Evolutionary conservation across 768 basidiomycete species (phyloP).

Genomic region (Boletus tomentosulus): DNA sequence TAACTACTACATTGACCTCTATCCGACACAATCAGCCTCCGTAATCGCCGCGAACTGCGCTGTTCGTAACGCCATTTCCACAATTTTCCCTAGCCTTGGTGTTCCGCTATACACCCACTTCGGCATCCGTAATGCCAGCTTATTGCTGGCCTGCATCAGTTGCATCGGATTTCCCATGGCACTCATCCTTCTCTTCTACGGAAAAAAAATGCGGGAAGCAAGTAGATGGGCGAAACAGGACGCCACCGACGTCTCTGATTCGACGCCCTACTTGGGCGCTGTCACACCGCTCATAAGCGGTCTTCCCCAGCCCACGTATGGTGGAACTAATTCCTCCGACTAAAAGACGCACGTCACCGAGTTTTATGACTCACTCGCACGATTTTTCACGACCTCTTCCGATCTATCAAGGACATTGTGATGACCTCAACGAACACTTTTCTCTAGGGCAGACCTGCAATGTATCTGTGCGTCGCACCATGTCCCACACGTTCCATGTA

Average conservation of each 20-base stretch:
- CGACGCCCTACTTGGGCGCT: neutral
- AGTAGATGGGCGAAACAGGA: neutral
- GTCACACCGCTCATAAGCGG: neutral
- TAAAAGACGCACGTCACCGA: neutral
- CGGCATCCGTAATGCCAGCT: neutral
- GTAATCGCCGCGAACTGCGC: conserved; percentile 19
- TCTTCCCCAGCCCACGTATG: neutral
- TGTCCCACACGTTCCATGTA: too few species aligned
- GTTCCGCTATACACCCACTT: neutral
- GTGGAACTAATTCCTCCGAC: neutral
- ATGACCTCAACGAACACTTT: neutral
- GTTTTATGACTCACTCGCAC: neutral
- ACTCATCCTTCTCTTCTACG: neutral
- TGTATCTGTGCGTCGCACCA: neutral
- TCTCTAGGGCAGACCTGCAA: neutral
- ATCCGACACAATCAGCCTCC: conserved; percentile 21
- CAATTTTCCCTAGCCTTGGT: neutral
- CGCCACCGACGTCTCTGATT: neutral
- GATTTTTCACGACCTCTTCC: conserved; percentile 2
- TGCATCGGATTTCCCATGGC: neutral
- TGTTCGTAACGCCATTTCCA: neutral
- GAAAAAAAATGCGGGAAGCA: neutral
- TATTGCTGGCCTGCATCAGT: neutral
- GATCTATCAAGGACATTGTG: neutral
- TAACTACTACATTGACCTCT: conserved; percentile 27